Evolutionary conservation across 2,329 filamentous ascomycete genomes (phyloP).

Genomic region (Cytospora mali): DNA sequence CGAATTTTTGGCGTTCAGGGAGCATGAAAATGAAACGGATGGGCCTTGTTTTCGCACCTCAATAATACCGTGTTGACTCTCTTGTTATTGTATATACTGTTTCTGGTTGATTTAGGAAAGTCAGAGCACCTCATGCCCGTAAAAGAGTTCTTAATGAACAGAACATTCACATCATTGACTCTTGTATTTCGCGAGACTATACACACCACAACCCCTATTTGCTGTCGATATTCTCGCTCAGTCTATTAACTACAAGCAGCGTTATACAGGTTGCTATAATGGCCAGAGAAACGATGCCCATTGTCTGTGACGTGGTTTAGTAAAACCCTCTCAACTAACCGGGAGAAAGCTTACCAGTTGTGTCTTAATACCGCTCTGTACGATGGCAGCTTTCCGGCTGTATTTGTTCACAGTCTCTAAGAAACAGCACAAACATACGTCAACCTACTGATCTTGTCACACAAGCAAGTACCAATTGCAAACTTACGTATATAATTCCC

Average conservation of each 20-base stretch:
- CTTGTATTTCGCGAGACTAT: not conserved
- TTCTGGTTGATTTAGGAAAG: not conserved
- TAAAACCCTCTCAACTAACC: not conserved
- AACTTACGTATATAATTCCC: slow-evolving; percentile 82
- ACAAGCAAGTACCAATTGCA: too few relatives aligned
- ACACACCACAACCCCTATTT: not conserved
- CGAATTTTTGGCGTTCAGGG: slow-evolving; percentile 13
- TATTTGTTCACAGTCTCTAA: slow-evolving; percentile 78
- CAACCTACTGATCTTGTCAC: not conserved
- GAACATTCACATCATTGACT: not conserved
- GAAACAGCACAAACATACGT: not conserved
- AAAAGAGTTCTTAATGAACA: not conserved
- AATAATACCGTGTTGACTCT: not conserved
- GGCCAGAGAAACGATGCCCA: slow-evolving; percentile 61
- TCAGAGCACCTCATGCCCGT: not conserved
- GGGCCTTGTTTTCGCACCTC: not conserved
- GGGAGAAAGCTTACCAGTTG: slow-evolving; percentile 63
- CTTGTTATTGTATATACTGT: slow-evolving; percentile 19
- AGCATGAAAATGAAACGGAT: not conserved
- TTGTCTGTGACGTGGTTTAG: slow-evolving; percentile 49
- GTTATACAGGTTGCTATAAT: slow-evolving; percentile 69
- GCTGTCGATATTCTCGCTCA: slow-evolving; percentile 34
- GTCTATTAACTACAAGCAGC: slow-evolving; percentile 56
- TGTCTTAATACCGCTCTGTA: slow-evolving; percentile 93
- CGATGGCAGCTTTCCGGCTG: slow-evolving; percentile 74